Evolutionary conservation across 1,284 basidiomycete genomes (phyloP), one percentile per base, ranked within the genome.

Genomic region (Leccinum laetum): DNA sequence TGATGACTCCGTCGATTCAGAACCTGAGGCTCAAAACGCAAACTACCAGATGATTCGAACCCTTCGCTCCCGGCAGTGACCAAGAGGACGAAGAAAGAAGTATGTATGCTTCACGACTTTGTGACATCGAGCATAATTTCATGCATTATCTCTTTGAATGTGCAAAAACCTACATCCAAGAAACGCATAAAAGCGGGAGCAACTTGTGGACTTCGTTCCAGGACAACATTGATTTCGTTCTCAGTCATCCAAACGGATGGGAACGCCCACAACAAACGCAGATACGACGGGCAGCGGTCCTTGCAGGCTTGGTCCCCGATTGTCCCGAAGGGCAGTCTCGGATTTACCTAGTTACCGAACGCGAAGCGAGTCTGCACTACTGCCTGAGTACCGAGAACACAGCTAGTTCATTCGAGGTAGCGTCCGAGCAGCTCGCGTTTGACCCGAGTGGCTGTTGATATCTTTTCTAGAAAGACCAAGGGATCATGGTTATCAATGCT

Each of bases 321-420:
- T 76, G 73, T 6, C 44, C 65, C 0, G 73, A 72, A 49, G 82
- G 79, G 2, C 79, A 79, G 60, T 56, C 77, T 16, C 77, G 79
- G 13, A 72, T 85, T 16, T 79, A 77, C 11, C 81, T 85, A 14
- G 80, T 84, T 2, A 83, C 83, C 1, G 84, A 85, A 67, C 82
- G 83, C n/a, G 83, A 84, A 69, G 83, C 83, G 2, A 82, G 81
- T 71, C 68, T 84, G 5, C 82, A 84, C 65, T 84, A 78, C 59
- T 82, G 82, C 56, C 69, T 84, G 59, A 77, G 75, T 5, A 79
- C 74, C 60, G 80, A 78, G 5, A 72, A 82, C 18, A 76, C 77
- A 2, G 67, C 76, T 8, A 76, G 79, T 46, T 74, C 76, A 4
- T 77, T 82, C 72, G 77, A 77, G 72, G 81, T 82, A 62, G 1